Percentiles rank a stretch among this genome's conserved stretches.
Evolutionary conservation across 2,329 filamentous ascomycete genomes (phyloP).

Genomic region (Xylaria sp.): DNA sequence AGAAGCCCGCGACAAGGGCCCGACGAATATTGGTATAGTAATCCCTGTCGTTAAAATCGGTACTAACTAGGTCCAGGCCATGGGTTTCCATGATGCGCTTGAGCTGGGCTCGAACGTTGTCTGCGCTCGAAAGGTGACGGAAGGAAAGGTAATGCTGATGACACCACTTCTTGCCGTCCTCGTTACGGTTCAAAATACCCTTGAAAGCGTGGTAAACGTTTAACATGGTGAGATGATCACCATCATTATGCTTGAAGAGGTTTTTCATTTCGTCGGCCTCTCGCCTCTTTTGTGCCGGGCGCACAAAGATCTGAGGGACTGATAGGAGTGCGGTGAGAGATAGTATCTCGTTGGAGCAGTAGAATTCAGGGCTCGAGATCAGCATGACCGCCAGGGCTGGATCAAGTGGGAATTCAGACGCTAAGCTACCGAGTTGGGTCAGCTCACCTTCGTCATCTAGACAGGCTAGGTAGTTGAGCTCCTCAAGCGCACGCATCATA

Average conservation of each 20-base stretch:
- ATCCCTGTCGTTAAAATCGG: conserved; percentile 91
- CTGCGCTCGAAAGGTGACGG: conserved; percentile 88
- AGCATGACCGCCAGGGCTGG: conserved; percentile 96
- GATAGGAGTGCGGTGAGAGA: conserved; percentile 94
- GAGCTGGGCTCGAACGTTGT: conserved; percentile 91
- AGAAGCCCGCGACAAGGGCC: conserved; percentile 92
- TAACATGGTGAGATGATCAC: conserved; percentile 93
- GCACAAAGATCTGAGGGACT: conserved; percentile 92
- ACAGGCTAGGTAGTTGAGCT: conserved; percentile 96
- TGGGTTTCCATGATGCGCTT: conserved; percentile 97
- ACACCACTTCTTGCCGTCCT: conserved; percentile 89
- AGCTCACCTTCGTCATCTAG: conserved; percentile 96
- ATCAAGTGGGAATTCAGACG: conserved; percentile 95
- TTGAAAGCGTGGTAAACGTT: conserved; percentile 99
- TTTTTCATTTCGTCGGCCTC: conserved; percentile 98
- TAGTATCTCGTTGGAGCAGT: conserved; percentile 97
- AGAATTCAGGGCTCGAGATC: conserved; percentile 96
- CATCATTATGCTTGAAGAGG: conserved; percentile 90
- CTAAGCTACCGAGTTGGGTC: conserved; percentile 83
- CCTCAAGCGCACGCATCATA: conserved; percentile 95
- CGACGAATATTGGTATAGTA: conserved; percentile 98
- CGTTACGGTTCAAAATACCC: conserved; percentile 69
- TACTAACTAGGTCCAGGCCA: conserved; percentile 85
- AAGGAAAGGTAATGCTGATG: conserved; percentile 95
- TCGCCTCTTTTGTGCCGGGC: conserved; percentile 85